Conservation (phyloP, 148 eudicot species). For the Spergularia bocconei region DNA sequence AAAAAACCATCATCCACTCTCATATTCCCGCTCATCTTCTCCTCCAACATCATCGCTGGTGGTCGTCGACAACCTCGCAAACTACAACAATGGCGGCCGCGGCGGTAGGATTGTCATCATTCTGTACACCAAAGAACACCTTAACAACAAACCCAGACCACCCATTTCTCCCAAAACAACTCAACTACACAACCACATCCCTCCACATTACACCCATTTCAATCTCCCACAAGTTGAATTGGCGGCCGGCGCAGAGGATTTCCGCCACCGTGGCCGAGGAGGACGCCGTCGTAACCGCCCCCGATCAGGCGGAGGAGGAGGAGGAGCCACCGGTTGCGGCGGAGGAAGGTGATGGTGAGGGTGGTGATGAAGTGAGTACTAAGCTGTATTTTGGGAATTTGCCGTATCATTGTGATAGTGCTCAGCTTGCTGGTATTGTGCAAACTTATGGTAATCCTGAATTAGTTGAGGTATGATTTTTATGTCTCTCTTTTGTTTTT, state of each 20-base stretch:
- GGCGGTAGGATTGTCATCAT: neutral
- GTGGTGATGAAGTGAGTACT: constrained; percentile 38
- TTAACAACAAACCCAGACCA: neutral
- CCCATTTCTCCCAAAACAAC: neutral
- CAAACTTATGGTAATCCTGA: constrained; percentile 80
- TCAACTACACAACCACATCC: neutral
- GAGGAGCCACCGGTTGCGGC: constrained; percentile 1
- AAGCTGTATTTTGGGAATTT: constrained; percentile 90
- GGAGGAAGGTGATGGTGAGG: constrained; percentile 9
- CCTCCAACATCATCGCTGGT: too few species aligned
- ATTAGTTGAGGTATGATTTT: constrained; percentile 68
- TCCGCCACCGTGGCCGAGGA: constrained; percentile 46
- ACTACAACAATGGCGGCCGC: constrained; percentile 1
- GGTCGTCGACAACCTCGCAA: neutral
- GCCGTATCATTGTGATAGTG: constrained; percentile 91
- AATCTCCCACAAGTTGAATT: neutral
- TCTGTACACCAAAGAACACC: constrained; percentile 1
- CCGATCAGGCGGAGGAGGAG: constrained; percentile 18
- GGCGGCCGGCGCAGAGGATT: constrained; percentile 40
- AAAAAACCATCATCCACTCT: too few species aligned
- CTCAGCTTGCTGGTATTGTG: constrained; percentile 88
- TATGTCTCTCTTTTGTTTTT: too few species aligned
- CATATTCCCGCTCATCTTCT: too few species aligned
- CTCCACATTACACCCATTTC: neutral
- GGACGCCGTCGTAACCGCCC: constrained; percentile 27